Evolutionary conservation across 1,284 basidiomycete genomes (phyloP), one percentile per base, ranked within the genome.

Genomic region (Phenoliferia sp.): DNA sequence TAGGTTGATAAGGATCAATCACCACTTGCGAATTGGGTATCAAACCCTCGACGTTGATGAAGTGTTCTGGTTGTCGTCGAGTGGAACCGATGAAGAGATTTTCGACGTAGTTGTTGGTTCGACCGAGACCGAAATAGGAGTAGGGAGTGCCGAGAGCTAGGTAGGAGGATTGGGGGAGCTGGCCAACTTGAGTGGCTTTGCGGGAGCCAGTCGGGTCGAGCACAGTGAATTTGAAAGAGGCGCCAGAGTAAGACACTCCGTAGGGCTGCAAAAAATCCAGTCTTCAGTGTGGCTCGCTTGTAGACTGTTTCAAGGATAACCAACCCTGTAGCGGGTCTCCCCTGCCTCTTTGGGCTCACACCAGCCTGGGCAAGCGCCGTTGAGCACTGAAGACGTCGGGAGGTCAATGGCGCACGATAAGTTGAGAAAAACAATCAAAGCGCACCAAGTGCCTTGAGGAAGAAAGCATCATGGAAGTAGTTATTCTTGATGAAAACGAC

Each of bases 31-130:
- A 95, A 79, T 99, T 99, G 0, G 96, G 96, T 56, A 99, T 93
- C 22, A 99, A 88, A 33, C 94, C 94, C 77, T 99, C 96, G 83
- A 99, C 88, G 74, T 89, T 88, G 77, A 95, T 90, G 72, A 83
- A 90, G 76, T 96, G 90, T 48, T 80, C 74, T 29, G 76, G 57
- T 5, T 83, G 80, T 71, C 90, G 87, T 34, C 90, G 84, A 3
- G 92, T 94, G 2, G 90, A 88, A 17, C 94, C 94, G 12, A 95
- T 89, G 77, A 94, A 93, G 4, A 96, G 84, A 77, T 94, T 94
- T 83, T 99, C 96, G 76, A 99, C 92, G 80, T 99, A 99, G 79
- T 99, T 99, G 81, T 99, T 99, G n/a, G 95, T 99, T 55, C 96
- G 86, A 0, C 96, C 96, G 2, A 99, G 87, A 0, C 96, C 96